Percentiles rank a stretch among this genome's conserved stretches.
These are phyloP conservation scores for Cicer pinnatifidum DNA, from an alignment of 306 rosid genomes.

Conservation along the genomic window DNA sequence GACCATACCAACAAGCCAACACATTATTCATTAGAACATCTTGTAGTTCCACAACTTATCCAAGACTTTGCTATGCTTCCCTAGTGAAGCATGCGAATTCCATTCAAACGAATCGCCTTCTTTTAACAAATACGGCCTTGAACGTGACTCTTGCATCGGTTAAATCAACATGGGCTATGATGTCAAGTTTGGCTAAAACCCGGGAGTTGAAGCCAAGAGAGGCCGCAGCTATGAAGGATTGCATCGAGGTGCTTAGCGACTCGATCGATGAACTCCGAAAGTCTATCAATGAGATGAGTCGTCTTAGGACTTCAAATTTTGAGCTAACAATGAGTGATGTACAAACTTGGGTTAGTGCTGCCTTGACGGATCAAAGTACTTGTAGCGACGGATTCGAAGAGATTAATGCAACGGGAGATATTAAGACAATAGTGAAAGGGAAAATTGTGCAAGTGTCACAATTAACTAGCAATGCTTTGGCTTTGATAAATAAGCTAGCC, in stretches of 20 bases:
- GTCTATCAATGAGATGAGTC: constrained; percentile 62
- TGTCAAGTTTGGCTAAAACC: constrained; percentile 46
- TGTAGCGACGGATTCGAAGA: constrained; percentile 70
- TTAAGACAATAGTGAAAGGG: constrained; percentile 50
- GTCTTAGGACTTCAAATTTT: constrained; percentile 42
- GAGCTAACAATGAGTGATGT: constrained; percentile 55
- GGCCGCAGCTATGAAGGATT: constrained; percentile 68
- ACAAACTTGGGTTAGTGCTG: constrained; percentile 83
- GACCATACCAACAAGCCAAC: constrained; percentile 40
- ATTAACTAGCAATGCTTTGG: constrained; percentile 80
- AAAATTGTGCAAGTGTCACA: constrained; percentile 55
- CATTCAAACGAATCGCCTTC: constrained; percentile 60
- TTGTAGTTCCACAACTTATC: constrained; percentile 70
- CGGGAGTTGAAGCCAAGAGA: constrained; percentile 52
- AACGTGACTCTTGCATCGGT: constrained; percentile 63
- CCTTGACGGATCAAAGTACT: constrained; percentile 70
- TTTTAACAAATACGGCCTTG: constrained; percentile 61
- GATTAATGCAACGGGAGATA: constrained; percentile 18
- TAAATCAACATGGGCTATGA: constrained; percentile 50
- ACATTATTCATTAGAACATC: constrained; percentile 67
- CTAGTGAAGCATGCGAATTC: constrained; percentile 57
- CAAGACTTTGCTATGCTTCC: constrained; percentile 66
- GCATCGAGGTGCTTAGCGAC: constrained; percentile 66
- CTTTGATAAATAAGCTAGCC: constrained; percentile 68
- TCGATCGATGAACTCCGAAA: constrained; percentile 58